Conservation (phyloP, 2,329 filamentous ascomycete genomes). For the Thermoascus crustaceus region DNA sequence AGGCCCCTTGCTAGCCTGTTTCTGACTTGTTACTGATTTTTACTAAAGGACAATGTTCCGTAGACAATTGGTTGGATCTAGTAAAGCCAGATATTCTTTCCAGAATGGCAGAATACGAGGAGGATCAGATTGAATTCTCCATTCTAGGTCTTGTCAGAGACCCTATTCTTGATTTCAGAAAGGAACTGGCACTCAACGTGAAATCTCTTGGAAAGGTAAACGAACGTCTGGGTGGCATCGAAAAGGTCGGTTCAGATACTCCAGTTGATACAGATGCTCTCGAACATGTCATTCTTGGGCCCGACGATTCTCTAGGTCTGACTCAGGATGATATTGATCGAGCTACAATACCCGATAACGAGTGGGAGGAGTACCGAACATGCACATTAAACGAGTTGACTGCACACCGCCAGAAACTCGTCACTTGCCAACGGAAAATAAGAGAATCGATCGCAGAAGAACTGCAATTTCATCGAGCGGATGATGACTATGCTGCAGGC, state of each 20-base stretch:
- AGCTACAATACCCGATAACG: slow-evolving; percentile 17
- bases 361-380: slow-evolving; percentile 16
- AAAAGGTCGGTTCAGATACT: slow-evolving; percentile 1
- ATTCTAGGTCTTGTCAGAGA: slow-evolving; percentile 67
- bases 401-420: slow-evolving; percentile 19
- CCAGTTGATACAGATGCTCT: slow-evolving; percentile 6
- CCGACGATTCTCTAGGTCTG: slow-evolving; percentile 31
- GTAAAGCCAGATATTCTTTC: slow-evolving; percentile 57
- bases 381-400: slow-evolving; percentile 24
- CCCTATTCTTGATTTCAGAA: slow-evolving; percentile 45
- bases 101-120: slow-evolving; percentile 60
- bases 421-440: slow-evolving; percentile 23
- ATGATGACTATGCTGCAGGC: slow-evolving; percentile 35
- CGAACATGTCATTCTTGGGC: slow-evolving; percentile 20
- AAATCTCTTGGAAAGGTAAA: slow-evolving; percentile 36
- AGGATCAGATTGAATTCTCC: slow-evolving; percentile 63
- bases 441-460: slow-evolving; percentile 32
- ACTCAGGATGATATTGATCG: slow-evolving; percentile 25
- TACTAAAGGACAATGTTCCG: slow-evolving; percentile 33
- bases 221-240: slow-evolving; percentile 14
- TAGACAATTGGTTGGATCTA: slow-evolving; percentile 57
- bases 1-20: slow-evolving; percentile 4
- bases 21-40: slow-evolving; percentile 10
- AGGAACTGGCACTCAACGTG: slow-evolving; percentile 38
- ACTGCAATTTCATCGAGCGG: slow-evolving; percentile 27